Conservation (phyloP, 2,329 filamentous ascomycete genomes). For the Penicillium sp. region DNA sequence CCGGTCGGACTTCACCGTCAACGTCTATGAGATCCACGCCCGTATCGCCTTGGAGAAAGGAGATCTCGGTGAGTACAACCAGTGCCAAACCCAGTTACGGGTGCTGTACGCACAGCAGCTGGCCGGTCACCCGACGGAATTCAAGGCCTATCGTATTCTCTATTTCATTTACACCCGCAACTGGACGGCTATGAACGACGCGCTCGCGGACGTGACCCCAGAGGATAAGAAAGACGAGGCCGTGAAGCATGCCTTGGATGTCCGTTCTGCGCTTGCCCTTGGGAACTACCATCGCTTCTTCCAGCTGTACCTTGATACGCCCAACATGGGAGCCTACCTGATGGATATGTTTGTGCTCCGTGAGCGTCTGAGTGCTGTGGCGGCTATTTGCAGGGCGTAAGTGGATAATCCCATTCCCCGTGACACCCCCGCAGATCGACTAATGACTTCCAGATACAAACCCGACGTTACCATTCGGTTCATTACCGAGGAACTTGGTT, state of each 20-base stretch:
- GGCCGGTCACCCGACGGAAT: slow-evolving; percentile 89
- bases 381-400: slow-evolving; percentile 93
- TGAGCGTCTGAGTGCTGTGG: slow-evolving; percentile 86
- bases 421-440: background rate
- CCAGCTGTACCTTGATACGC: slow-evolving; percentile 89
- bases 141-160: slow-evolving; percentile 98
- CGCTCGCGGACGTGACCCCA: slow-evolving; percentile 96
- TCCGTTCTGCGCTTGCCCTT: slow-evolving; percentile 86
- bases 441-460: slow-evolving; percentile 71
- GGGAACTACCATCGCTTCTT: slow-evolving; percentile 99
- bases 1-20: slow-evolving; percentile 94
- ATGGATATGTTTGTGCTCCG: slow-evolving; percentile 99
- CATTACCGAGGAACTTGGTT: slow-evolving; percentile 92
- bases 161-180: slow-evolving; percentile 99
- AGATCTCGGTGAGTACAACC: slow-evolving; percentile 99
- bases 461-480: slow-evolving; percentile 85
- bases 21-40: slow-evolving; percentile 95
- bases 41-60: slow-evolving; percentile 97
- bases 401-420: slow-evolving; percentile 43
- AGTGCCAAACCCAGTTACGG: slow-evolving; percentile 97
- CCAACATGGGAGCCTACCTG: slow-evolving; percentile 95
- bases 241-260: slow-evolving; percentile 87
- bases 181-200: slow-evolving; percentile 95
- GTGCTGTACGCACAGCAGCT: slow-evolving; percentile 84
- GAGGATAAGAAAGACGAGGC: slow-evolving; percentile 86